Conservation (phyloP, 1,139 yeast species). For the Suhomyces wounanorum region DNA sequence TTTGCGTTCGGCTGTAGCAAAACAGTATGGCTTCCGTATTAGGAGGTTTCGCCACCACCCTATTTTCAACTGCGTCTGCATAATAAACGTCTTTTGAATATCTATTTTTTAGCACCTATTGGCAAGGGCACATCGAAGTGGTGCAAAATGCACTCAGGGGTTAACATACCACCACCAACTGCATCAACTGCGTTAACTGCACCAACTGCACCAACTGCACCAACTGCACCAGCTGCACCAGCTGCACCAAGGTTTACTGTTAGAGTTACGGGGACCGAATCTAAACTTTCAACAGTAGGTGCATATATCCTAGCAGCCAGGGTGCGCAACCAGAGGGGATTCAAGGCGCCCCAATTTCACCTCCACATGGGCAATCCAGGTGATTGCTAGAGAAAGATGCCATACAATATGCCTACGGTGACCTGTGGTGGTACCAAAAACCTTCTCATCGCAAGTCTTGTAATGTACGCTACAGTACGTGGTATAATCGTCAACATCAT, state of each 20-base stretch:
- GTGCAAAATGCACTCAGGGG: background rate
- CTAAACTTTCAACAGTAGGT: background rate
- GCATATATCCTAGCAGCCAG: background rate
- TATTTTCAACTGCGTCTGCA: background rate
- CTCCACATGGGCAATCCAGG: background rate
- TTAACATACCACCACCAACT: background rate
- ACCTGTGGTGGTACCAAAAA: too few species aligned
- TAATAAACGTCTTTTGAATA: background rate
- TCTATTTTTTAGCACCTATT: background rate
- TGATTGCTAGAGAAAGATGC: background rate
- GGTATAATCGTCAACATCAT: background rate
- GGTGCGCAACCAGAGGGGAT: background rate
- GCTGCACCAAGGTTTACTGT: background rate
- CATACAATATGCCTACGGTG: too few species aligned
- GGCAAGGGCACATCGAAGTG: background rate
- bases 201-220: too few species aligned
- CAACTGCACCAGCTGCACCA: too few species aligned
- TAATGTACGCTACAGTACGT: background rate
- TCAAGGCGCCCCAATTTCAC: background rate
- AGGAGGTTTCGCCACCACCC: background rate
- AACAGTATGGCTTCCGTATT: background rate
- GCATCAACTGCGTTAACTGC: background rate
- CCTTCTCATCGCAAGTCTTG: background rate
- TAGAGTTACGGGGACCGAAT: background rate
- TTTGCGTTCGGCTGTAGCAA: background rate